Evolutionary conservation across 768 basidiomycete species (phyloP).

Genomic region (Polyporus arcularius): DNA sequence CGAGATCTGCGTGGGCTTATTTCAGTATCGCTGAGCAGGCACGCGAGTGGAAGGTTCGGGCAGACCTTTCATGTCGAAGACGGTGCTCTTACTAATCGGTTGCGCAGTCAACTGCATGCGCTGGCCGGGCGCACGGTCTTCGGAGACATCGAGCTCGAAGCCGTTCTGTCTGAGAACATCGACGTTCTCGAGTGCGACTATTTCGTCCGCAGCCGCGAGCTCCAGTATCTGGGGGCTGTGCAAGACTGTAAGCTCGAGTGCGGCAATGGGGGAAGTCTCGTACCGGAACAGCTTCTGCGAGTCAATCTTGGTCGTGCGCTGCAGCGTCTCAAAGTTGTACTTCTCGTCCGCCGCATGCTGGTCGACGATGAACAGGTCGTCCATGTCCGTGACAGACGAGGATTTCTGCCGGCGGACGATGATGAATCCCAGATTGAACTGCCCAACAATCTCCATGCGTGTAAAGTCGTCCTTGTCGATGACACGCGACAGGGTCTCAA

Average conservation of each 20-base stretch:
- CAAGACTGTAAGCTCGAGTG: neutral
- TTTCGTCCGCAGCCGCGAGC: conserved; percentile 86
- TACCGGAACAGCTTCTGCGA: conserved; percentile 85
- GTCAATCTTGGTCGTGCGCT: conserved; percentile 85
- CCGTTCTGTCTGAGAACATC: conserved; percentile 86
- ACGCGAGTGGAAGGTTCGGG: conserved; percentile 5
- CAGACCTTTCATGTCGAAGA: conserved; percentile 85
- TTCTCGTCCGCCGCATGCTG: conserved; percentile 99
- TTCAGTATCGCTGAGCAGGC: conserved; percentile 7
- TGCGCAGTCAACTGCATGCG: conserved; percentile 75
- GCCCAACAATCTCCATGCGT: conserved; percentile 83
- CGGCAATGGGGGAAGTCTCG: conserved; percentile 24
- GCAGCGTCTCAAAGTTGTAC: conserved; percentile 95
- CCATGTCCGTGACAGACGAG: conserved; percentile 38
- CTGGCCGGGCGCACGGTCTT: conserved; percentile 38
- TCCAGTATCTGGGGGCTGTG: conserved; percentile 77
- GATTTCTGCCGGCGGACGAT: conserved; percentile 63
- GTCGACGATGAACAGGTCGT: conserved; percentile 96
- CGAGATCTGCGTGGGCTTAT: conserved; percentile 63
- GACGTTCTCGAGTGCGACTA: conserved; percentile 84
- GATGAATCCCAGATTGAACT: conserved; percentile 97
- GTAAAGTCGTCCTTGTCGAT: conserved; percentile 88
- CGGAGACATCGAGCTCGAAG: conserved; percentile 73
- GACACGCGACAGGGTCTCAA: conserved; percentile 74
- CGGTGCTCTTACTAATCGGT: conserved; percentile 89